phyloP scores from a whole-genome alignment of 2,329 filamentous ascomycete genomes.

The Cladophialophora chaetospira region DNA sequence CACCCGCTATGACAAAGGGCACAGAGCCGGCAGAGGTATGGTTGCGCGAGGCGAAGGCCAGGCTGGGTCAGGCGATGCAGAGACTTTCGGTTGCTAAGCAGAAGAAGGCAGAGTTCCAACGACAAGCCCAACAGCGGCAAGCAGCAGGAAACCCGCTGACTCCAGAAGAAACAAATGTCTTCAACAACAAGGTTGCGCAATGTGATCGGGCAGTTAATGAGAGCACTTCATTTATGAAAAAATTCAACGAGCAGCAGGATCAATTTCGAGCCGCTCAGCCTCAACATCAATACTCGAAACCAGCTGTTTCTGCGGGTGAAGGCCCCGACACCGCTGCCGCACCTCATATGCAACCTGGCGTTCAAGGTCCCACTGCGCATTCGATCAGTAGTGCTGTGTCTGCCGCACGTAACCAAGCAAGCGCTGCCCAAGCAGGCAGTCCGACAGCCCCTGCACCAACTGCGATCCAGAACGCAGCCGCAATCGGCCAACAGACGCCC shows the following conservation, averaged over 20 bases:
- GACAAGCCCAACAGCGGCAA: slow-evolving; percentile 43
- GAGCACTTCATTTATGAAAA: slow-evolving; percentile 49
- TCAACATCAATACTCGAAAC: slow-evolving; percentile 33
- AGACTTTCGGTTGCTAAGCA: slow-evolving; percentile 50
- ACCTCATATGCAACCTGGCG: slow-evolving; percentile 26
- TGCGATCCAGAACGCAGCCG: slow-evolving; percentile 17
- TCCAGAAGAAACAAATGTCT: slow-evolving; percentile 46
- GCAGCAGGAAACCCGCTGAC: slow-evolving; percentile 41
- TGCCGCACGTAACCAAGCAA: slow-evolving; percentile 33
- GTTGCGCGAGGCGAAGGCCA: slow-evolving; percentile 49
- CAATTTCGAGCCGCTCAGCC: slow-evolving; percentile 41
- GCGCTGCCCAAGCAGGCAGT: slow-evolving; percentile 38
- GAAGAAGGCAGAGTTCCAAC: slow-evolving; percentile 46
- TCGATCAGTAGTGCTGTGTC: slow-evolving; percentile 52
- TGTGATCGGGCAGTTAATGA: slow-evolving; percentile 37
- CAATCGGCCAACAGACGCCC: slow-evolving; percentile 45
- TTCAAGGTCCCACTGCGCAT: slow-evolving; percentile 40
- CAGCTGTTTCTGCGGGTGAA: slow-evolving; percentile 23
- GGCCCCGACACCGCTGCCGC: slow-evolving; percentile 15
- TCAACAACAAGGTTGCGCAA: slow-evolving; percentile 37
- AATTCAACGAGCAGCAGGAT: slow-evolving; percentile 53
- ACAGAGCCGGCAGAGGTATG: slow-evolving; percentile 46
- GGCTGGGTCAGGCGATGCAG: slow-evolving; percentile 52
- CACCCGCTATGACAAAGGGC: slow-evolving; percentile 46
- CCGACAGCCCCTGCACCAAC: slow-evolving; percentile 37